Evolutionary conservation across 352 stramenopile genomes (phyloP), one percentile per base, ranked within the genome.

Genomic region (Phytophthora litchii): DNA sequence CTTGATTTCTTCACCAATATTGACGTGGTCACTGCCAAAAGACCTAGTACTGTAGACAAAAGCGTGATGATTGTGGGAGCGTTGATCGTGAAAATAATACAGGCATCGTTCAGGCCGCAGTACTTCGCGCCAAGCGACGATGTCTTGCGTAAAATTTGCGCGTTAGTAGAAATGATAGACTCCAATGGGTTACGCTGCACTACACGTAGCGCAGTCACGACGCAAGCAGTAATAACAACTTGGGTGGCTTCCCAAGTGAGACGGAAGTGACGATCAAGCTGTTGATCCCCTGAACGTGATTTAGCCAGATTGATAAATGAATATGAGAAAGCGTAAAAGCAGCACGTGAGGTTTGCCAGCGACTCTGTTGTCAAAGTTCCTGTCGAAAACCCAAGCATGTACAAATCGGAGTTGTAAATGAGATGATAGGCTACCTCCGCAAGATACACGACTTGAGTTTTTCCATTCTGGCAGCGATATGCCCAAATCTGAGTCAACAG

Each of bases 401-500:
- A 66, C 36, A 67, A 23, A 34, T 70, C 55, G 16, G 64, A 68
- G 58, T 50, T 60, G 40, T 52, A 56, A 37, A 65, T 52, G 12
- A 65, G 35, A 12, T 68, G 57, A 35, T 72, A 72, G 0, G 57
- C 43, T n/a, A 64, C 40, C 38, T 72, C 35, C 1, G 36, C 53
- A 2, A 68, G 46, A 51, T 72, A 72, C 12, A 48, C 16, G 25
- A 64, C 42, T 45, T 68, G 58, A 4, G 53, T 64, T 12, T 47
- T 54, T 13, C 64, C 64, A 31, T 43, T 71, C 25, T 71, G 62
- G 25, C 62, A 71, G 3, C 62, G 62, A 41, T 70, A 70, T 3
- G 55, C 62, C 62, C 62, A 70, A 14, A 70, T 71, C 43, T 72
- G 63, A 17, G 63, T 64, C 20, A 72, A 46, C 19, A 72, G 41